Conservation (phyloP, 495 filamentous ascomycete genomes). For the Podospora pseudoanserina region DNA sequence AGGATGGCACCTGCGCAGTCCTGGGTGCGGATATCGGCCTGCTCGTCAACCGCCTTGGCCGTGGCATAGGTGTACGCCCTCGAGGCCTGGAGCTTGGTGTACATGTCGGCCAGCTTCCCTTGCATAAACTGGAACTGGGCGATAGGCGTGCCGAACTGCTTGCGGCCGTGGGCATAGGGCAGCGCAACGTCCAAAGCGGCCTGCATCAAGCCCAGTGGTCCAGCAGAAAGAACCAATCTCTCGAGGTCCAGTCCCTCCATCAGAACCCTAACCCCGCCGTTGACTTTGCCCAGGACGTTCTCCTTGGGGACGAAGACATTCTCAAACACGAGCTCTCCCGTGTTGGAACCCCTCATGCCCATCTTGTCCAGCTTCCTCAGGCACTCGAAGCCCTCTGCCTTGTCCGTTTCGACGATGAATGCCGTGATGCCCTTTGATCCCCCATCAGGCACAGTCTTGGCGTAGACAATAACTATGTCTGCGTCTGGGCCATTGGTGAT, state of each 20-base stretch:
- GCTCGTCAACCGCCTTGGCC: slow-evolving; percentile 70
- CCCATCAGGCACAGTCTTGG: slow-evolving; percentile 79
- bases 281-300: slow-evolving; percentile 75
- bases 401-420: slow-evolving; percentile 72
- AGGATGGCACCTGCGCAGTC: slow-evolving; percentile 94
- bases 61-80: slow-evolving; percentile 75
- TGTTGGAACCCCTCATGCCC: slow-evolving; percentile 96
- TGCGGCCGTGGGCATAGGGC: slow-evolving; percentile 83
- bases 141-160: slow-evolving; percentile 84
- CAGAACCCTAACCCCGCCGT: slow-evolving; percentile 81
- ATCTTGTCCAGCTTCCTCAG: slow-evolving; percentile 95
- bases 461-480: slow-evolving; percentile 85
- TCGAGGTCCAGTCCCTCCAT: slow-evolving; percentile 98
- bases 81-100: slow-evolving; percentile 82
- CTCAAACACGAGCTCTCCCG: slow-evolving; percentile 90
- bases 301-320: slow-evolving; percentile 83
- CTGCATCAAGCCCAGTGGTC: slow-evolving; percentile 94
- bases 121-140: slow-evolving; percentile 93
- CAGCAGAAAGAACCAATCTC: slow-evolving; percentile 85
- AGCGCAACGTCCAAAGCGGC: slow-evolving; percentile 80
- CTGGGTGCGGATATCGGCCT: slow-evolving; percentile 68
- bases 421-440: slow-evolving; percentile 93
- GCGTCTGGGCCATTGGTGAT: slow-evolving; percentile 98
- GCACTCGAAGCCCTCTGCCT: slow-evolving; percentile 72
- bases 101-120: slow-evolving; percentile 94